Evolutionary conservation across 352 stramenopile species (phyloP).

Genomic region (Peronospora farinosa): DNA sequence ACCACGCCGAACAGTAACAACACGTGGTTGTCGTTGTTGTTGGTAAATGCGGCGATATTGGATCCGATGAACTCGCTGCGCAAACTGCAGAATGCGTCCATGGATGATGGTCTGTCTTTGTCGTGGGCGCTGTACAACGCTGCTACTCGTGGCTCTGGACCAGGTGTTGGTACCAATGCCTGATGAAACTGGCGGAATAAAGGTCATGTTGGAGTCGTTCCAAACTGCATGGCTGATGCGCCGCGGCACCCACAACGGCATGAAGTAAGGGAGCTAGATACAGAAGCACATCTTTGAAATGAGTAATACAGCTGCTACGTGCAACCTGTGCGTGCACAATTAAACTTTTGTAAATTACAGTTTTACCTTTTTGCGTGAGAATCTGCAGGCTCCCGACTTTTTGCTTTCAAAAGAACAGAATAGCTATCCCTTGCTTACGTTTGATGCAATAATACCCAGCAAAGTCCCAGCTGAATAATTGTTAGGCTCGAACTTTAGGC

Average conservation of each 20-base stretch:
- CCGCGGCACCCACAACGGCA: too few species aligned
- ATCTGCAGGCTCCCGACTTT: background rate
- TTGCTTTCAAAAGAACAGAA: too few species aligned
- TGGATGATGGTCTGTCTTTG: conserved; percentile 61
- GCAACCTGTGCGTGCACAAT: background rate
- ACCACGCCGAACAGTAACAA: conserved; percentile 26
- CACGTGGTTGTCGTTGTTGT: conserved; percentile 64
- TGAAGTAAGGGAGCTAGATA: background rate
- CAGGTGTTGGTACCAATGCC: conserved; percentile 3
- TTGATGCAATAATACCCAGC: too few species aligned
- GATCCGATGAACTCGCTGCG: conserved; percentile 43
- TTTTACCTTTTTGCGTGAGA: background rate
- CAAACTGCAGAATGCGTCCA: conserved; percentile 40
- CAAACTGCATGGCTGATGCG: background rate
- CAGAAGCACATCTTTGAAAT: background rate
- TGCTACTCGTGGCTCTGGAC: conserved; percentile 19
- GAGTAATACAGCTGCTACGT: background rate
- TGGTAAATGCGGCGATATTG: conserved; percentile 59
- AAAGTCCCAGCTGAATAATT: too few species aligned
- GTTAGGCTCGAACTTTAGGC: too few species aligned
- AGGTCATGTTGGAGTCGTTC: conserved; percentile 7
- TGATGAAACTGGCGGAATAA: background rate
- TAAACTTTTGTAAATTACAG: background rate
- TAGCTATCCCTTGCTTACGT: too few species aligned
- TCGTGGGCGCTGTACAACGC: conserved; percentile 73